phyloP scores from a whole-genome alignment of 129 eudicot species.

The Lonicera japonica region DNA sequence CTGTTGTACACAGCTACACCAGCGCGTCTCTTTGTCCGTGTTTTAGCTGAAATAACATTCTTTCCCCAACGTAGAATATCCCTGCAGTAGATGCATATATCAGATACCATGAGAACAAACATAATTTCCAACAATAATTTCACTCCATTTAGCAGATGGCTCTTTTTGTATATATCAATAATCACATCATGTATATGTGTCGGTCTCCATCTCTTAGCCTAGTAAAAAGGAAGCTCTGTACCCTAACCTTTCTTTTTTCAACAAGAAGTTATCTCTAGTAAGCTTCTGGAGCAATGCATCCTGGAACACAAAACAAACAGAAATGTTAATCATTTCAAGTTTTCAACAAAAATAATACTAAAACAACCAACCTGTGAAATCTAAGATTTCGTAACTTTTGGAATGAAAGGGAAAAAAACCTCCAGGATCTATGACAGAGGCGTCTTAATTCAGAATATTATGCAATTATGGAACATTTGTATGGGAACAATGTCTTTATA shows the following conservation, averaged over 20 bases:
- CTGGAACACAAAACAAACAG: slow-evolving; percentile 42
- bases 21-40: slow-evolving; percentile 86
- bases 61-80: slow-evolving; percentile 90
- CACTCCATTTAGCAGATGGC: not conserved
- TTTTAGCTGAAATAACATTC: slow-evolving; percentile 67
- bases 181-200: not conserved
- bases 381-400: no score
- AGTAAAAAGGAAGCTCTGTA: not conserved
- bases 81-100: slow-evolving; percentile 32
- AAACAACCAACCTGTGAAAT: slow-evolving; percentile 3
- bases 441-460: not conserved
- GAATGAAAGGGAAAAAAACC: no score
- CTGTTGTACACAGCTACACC: slow-evolving; percentile 94
- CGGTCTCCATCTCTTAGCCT: not conserved
- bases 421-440: not conserved
- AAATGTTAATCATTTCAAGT: not conserved
- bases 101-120: slow-evolving; percentile 5
- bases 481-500: not conserved
- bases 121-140: not conserved
- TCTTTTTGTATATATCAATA: not conserved
- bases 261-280: slow-evolving; percentile 47
- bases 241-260: slow-evolving; percentile 69
- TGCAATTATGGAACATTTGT: not conserved
- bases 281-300: slow-evolving; percentile 90
- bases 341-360: not conserved